A percentile compares a stretch with the other conserved stretches of the same genome.
These are phyloP conservation scores for Annona cherimola DNA, from an alignment of 164 flowering plant genomes.

Conservation along the genomic window DNA sequence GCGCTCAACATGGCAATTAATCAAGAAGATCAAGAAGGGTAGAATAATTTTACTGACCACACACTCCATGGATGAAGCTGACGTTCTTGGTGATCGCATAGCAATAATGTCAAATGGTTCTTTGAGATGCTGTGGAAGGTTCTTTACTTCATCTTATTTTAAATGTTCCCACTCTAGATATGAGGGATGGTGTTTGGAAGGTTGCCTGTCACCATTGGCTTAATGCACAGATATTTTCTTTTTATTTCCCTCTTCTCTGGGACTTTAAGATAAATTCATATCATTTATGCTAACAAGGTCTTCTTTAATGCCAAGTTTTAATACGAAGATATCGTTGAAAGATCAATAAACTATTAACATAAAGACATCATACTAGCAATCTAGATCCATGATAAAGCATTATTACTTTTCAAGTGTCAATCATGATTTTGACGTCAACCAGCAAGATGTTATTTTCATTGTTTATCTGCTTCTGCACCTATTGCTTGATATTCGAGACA, in stretches of 20 bases:
- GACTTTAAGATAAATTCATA: background rate
- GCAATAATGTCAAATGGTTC: constrained; percentile 99
- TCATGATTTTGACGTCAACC: too few species aligned
- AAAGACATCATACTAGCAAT: too few species aligned
- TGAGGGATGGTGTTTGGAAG: background rate
- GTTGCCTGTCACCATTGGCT: background rate
- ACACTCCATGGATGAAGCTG: constrained; percentile 99
- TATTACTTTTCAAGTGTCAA: too few species aligned
- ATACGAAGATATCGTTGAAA: background rate
- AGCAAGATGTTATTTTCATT: too few species aligned
- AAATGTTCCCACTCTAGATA: background rate
- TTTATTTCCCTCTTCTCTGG: too few species aligned
- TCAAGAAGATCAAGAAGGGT: constrained; percentile 82
- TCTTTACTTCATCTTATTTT: constrained; percentile 1
- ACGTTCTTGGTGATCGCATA: constrained; percentile 92
- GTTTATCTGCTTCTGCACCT: too few species aligned
- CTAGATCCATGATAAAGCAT: too few species aligned
- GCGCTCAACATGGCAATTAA: constrained; percentile 97
- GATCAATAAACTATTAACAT: too few species aligned
- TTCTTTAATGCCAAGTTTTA: background rate
- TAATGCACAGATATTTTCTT: too few species aligned
- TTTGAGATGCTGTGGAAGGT: constrained; percentile 98
- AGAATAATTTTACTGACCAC: constrained; percentile 88
- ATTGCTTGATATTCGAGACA: too few species aligned
- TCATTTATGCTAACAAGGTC: background rate